Base-by-base conservation (phyloP, 108 stramenopile genomes). In the Conticribra weissflogii region DNA sequence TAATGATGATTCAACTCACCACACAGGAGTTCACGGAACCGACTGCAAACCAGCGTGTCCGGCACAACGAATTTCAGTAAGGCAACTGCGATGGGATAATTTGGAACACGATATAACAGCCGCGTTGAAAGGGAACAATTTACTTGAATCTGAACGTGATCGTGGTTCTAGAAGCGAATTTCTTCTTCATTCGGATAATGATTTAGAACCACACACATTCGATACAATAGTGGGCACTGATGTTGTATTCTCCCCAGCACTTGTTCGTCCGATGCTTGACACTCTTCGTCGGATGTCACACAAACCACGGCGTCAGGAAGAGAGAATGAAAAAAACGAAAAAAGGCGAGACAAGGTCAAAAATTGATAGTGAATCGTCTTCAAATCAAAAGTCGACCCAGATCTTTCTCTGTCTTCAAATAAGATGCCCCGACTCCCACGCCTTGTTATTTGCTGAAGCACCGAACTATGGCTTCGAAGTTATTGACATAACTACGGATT, bases 141-240 rank as follows among this genome's bases (percentile, higher is more conserved):
- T n/a, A n/a, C n/a, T 22, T 34, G 44, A 53, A 23, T 36, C 1
- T n/a, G 2, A 1, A 9, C 21, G 44, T 53, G 2, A 32, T 3
- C 16, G 1, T 19, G 19, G 28, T 27, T 9, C 25, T 8, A 28
- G 25, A 3, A 18, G 1, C 3, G 19, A 27, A 9, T 19, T 12
- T 12, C 36, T 12, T 41, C 12, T 41, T 9, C 5, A 41, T 41
- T 41, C 36, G 18, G 30, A 30, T 12, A 32, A 72, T 48, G 34
- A 76, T 18, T 57, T 87, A 18, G 30, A 78, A 16, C 63, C 84
- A 3, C 72, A 84, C 72, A 77, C 83, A 3, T 75, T 86, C 51
- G 90, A 91, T 75, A 86, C 84, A 19, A 86, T 91, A 57, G 72
- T 91, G 8, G 90, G 87, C 19, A 91, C 90, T 3, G 90, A 91